These are phyloP conservation scores for Ashbya aceris DNA, from an alignment of 1,139 yeast genomes.

Conservation along the genomic window DNA sequence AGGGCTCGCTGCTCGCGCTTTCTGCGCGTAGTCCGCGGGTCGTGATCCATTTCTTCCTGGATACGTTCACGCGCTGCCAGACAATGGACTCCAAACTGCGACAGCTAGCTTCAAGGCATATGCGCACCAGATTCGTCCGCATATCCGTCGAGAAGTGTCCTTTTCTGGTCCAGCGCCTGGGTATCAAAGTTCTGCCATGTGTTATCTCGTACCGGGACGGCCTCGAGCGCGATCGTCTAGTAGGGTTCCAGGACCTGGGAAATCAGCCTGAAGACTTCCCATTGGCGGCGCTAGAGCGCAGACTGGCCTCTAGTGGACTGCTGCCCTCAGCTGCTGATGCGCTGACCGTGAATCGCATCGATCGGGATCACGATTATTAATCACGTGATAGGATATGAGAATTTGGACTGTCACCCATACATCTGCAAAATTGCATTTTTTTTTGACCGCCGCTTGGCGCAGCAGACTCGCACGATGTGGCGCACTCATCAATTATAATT, in stretches of 20 bases:
- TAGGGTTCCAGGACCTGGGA: conserved; percentile 57
- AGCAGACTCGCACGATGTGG: too few relatives aligned
- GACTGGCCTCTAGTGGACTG: conserved; percentile 27
- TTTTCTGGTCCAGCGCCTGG: conserved; percentile 54
- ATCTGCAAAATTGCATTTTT: not conserved
- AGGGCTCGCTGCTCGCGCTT: conserved; percentile 46
- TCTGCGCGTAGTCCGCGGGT: conserved; percentile 38
- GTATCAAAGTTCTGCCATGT: conserved; percentile 61
- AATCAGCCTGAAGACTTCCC: conserved; percentile 33
- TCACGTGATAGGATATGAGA: conserved; percentile 30
- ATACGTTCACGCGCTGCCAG: conserved; percentile 50
- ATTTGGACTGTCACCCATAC: conserved; percentile 16
- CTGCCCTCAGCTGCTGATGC: conserved; percentile 17
- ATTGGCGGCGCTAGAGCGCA: conserved; percentile 40
- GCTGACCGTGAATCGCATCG: not conserved
- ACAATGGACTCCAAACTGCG: conserved; percentile 45
- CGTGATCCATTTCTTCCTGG: conserved; percentile 59
- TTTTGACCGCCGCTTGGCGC: not conserved
- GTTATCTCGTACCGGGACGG: conserved; percentile 57
- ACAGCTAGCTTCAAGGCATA: conserved; percentile 46
- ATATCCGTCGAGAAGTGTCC: conserved; percentile 63
- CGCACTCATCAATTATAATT: not conserved
- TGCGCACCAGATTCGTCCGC: conserved; percentile 44
- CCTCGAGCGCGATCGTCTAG: conserved; percentile 45
- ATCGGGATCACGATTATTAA: conserved; percentile 22